Evolutionary conservation across 2,329 filamentous ascomycete species (phyloP), one percentile per base, ranked within the genome.

Genomic region (Ascocoryne sarcoides): DNA sequence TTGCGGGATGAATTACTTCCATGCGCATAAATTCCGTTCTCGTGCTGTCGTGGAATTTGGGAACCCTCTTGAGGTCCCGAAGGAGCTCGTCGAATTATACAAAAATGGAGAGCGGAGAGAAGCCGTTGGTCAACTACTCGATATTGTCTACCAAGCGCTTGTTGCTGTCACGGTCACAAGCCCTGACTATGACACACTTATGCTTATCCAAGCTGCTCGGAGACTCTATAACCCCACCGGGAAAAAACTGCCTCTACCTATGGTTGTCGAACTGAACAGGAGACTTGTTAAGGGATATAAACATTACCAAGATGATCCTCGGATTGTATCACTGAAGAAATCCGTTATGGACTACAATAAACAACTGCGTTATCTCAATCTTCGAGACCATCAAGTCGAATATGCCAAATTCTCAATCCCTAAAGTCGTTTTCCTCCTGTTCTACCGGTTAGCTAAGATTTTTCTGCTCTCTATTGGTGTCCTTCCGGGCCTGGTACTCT

Each of bases 141-240:
- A 95, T 54, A 86, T 79, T 40, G 84, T 95, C 36, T 88, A 94
- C 57, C 79, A 93, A 59, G 77, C 83, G 26, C 73, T 96, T 36
- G 79, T 84, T 47, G 76, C 89, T 3, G 92, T 96, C 42, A 96
- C 90, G 3, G 88, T 95, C 29, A 90, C 86, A 10, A 81, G 85
- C 28, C 89, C 90, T 3, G 87, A 96, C 62, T 95, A 95, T 63
- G 90, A 96, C 55, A 96, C 90, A 3, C 71, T 96, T 16, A 95
- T 95, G 89, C 42, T 93, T 52, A 94, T 96, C 44, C 92, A 96
- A 73, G 89, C 90, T 28, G 90, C 89, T 5, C 78, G 92, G 47
- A 79, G 92, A 36, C 71, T 98, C 19, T 98, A 98, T 66, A 95
- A 94, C 57, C 85, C 88, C 9, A 92, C 87, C 36, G 87, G 88